Evolutionary conservation across 1,139 yeast species (phyloP), one percentile per base, ranked within the genome.

Genomic region (Hyphopichia burtonii): DNA sequence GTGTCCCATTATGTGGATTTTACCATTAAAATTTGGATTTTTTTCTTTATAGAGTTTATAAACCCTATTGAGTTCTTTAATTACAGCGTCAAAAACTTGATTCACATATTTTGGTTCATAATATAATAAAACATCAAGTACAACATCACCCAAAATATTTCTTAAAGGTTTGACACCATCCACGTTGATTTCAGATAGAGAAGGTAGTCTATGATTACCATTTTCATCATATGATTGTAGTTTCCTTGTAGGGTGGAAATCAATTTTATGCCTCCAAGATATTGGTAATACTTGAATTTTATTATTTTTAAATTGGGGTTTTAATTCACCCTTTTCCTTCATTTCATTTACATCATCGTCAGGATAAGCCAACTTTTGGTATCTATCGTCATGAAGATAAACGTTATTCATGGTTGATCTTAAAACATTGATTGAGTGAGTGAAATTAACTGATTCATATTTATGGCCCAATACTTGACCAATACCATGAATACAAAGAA

Each of bases 401-500:
- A 83, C 79, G 6, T 66, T 63, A 47, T 80, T 82, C 71, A 87
- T 71, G 38, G 83, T 78, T 41, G 77, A 75, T 42, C 97, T 70
- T 48, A 90, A 62, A 23, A 79, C 74, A 54, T 86, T 87, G 42
- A 90, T 80, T 22, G 93, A 89, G 59, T 90, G 96, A 4, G 93
- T 83, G 64, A 93, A 93, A 56, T 89, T 89, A 38, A 90, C 82
- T 31, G 87, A 81, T 48, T 90, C 90, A 51, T 86, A 85, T 52
- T 81, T 81, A 41, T 82, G 79, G 3, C 96, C 94, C 45, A 93
- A 70, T 34, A 85, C 81, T 60, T 93, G 99, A 1, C 98, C 98
- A 48, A 93, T 88, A 0, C 99, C 98, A 61, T 93, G 99, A 37
- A 91, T 77, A 50, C 96, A 93, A 15, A 93, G 68, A 1, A 91